These are phyloP conservation scores for Pseudopithomyces maydicus DNA, from an alignment of 2,329 filamentous ascomycete species.

Conservation along the genomic window DNA sequence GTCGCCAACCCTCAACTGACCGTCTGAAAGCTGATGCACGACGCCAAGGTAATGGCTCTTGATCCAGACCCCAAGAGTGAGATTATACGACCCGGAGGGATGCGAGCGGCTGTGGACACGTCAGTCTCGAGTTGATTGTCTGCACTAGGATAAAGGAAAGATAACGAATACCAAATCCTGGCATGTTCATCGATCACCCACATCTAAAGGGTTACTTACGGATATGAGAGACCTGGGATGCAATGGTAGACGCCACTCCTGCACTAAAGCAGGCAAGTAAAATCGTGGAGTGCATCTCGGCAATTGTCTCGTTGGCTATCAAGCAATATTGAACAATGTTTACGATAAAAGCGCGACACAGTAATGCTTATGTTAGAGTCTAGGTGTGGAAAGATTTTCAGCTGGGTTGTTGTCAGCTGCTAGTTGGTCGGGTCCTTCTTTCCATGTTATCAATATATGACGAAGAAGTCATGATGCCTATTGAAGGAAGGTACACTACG, in stretches of 20 bases:
- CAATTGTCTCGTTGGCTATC: background rate
- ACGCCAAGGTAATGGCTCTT: background rate
- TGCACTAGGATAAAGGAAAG: background rate
- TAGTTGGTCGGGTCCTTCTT: background rate
- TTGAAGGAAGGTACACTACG: background rate
- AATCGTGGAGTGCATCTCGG: constrained; percentile 25
- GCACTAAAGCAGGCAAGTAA: constrained; percentile 21
- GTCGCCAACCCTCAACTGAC: constrained; percentile 64
- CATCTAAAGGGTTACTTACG: background rate
- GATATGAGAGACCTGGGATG: constrained; percentile 7
- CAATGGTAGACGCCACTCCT: constrained; percentile 21
- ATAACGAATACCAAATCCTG: too few species aligned
- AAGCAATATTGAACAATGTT: constrained; percentile 7
- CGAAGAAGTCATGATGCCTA: background rate
- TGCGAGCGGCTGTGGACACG: background rate
- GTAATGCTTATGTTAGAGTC: constrained; percentile 1
- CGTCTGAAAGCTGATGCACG: constrained; percentile 59
- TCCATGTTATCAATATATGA: background rate
- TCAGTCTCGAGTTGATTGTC: background rate
- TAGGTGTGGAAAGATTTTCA: background rate
- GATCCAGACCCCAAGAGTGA: constrained; percentile 14
- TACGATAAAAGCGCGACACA: background rate
- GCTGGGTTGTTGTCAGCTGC: background rate
- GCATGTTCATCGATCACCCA: too few species aligned
- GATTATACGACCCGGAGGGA: background rate